phyloP scores from a whole-genome alignment of 116 monocot species.

The Iris pallida region DNA sequence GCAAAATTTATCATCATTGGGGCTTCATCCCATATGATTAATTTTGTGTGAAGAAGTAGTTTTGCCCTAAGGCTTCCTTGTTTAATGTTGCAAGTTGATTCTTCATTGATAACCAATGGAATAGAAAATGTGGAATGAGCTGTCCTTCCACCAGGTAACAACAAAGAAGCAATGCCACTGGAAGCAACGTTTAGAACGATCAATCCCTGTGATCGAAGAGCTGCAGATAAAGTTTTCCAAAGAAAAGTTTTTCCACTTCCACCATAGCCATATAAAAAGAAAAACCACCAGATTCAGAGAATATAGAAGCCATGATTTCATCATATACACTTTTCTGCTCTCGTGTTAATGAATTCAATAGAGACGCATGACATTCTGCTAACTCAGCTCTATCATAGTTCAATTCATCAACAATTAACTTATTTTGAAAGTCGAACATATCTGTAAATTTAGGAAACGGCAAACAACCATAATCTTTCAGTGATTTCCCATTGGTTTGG shows the following conservation, averaged over 20 bases:
- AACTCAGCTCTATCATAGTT: not conserved
- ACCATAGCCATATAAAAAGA: not conserved
- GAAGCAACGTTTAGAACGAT: not conserved
- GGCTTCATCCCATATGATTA: not conserved
- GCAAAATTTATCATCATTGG: not conserved
- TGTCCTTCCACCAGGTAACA: slow-evolving; percentile 5
- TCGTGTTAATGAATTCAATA: not conserved
- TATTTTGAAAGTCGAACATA: not conserved
- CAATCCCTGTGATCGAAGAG: not conserved
- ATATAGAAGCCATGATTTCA: not conserved
- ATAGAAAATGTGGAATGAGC: slow-evolving; percentile 2
- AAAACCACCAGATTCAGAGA: not conserved
- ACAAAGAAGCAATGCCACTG: not conserved
- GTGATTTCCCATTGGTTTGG: no score
- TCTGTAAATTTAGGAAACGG: no score
- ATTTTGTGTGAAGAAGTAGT: not conserved
- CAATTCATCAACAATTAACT: not conserved
- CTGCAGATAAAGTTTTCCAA: not conserved
- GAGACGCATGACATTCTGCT: not conserved
- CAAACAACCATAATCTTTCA: no score
- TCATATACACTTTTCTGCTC: not conserved
- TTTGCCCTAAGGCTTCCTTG: not conserved
- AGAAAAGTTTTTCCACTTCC: not conserved
- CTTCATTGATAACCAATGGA: no score
- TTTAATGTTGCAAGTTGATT: not conserved